phyloP scores from a whole-genome alignment of 1,139 yeast species.

The Geotrichum phurueaensis region DNA sequence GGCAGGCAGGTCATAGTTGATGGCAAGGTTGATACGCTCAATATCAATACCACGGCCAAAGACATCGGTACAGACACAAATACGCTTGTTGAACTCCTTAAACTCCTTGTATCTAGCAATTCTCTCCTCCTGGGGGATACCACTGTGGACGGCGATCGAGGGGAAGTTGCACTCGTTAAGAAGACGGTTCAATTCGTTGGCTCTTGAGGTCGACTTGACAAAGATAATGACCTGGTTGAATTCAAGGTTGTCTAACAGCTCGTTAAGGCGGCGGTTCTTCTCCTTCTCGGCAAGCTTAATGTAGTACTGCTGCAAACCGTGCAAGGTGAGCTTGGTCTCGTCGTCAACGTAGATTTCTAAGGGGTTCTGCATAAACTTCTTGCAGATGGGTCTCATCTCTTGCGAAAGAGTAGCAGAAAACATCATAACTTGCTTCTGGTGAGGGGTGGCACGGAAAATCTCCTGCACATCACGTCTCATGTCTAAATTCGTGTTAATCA shows the following conservation, averaged over 20 bases:
- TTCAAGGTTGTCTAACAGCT: slow-evolving; percentile 86
- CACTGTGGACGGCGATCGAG: slow-evolving; percentile 93
- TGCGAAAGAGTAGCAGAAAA: slow-evolving; percentile 92
- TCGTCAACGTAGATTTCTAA: slow-evolving; percentile 96
- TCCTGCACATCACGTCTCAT: slow-evolving; percentile 99
- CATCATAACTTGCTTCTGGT: slow-evolving; percentile 99
- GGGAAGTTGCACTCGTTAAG: slow-evolving; percentile 95
- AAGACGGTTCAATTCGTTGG: slow-evolving; percentile 83
- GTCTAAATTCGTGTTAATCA: slow-evolving; percentile 40
- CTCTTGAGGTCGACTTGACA: slow-evolving; percentile 88
- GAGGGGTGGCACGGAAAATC: slow-evolving; percentile 95
- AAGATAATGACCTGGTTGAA: slow-evolving; percentile 97
- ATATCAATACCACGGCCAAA: slow-evolving; percentile 99
- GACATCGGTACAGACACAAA: slow-evolving; percentile 96
- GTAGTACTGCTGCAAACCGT: slow-evolving; percentile 96
- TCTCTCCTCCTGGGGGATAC: slow-evolving; percentile 96
- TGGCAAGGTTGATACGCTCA: slow-evolving; percentile 96
- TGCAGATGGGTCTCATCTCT: slow-evolving; percentile 95
- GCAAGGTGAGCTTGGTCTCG: slow-evolving; percentile 94
- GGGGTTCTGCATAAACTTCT: slow-evolving; percentile 97
- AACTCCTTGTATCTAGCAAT: slow-evolving; percentile 92
- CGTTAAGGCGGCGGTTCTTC: slow-evolving; percentile 90
- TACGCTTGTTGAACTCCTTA: slow-evolving; percentile 97
- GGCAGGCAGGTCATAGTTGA: slow-evolving; percentile 77
- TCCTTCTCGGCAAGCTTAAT: slow-evolving; percentile 84